Evolutionary conservation across 1,139 yeast genomes (phyloP).

Genomic region (Candida mesenterica): DNA sequence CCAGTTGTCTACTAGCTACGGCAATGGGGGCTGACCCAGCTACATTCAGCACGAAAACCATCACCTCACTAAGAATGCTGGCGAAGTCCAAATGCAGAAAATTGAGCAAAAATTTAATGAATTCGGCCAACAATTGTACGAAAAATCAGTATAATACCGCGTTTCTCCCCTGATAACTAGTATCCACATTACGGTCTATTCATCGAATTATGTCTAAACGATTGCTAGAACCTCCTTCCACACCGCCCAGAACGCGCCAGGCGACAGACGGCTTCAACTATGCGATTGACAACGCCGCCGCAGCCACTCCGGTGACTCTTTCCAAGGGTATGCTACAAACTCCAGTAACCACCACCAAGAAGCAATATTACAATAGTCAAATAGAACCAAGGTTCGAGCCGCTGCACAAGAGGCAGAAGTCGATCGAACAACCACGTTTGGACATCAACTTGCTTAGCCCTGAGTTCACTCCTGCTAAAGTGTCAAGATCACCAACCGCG

Average conservation of each 20-base stretch:
- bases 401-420: conserved; percentile 10
- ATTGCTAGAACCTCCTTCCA: conserved; percentile 7
- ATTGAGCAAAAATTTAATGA: no score
- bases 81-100: no score
- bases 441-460: conserved; percentile 9
- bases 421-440: conserved; percentile 3
- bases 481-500: conserved; percentile 1
- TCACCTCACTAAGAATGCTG: no score
- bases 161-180: no score
- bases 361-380: conserved; percentile 4
- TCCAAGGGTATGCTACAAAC: conserved; percentile 10
- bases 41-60: no score
- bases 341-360: conserved; percentile 8
- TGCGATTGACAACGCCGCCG: conserved; percentile 1
- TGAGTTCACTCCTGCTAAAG: conserved; percentile 12
- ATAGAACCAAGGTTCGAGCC: background rate
- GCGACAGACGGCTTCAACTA: conserved; percentile 1
- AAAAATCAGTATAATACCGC: no score
- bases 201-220: conserved; percentile 10
- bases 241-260: conserved; percentile 10
- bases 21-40: no score
- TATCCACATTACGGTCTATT: no score
- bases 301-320: conserved; percentile 6
- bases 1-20: no score
- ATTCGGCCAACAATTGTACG: no score